These are phyloP conservation scores for Melampsora larici-populina DNA, from an alignment of 1,284 basidiomycete genomes.

Conservation along the genomic window DNA sequence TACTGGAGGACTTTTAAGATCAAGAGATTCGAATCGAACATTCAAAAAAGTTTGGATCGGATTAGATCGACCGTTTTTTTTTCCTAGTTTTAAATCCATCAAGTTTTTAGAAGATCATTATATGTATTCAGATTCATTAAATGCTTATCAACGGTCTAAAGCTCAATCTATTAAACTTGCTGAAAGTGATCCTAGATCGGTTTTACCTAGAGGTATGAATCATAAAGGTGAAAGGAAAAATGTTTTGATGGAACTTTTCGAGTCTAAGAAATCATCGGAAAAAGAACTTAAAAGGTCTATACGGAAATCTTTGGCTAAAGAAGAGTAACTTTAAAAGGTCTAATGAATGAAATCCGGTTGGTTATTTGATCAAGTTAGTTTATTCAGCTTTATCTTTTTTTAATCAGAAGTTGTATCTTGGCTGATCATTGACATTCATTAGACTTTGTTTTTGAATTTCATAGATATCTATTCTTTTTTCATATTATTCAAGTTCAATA, in stretches of 20 bases:
- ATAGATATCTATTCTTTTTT: too few species aligned
- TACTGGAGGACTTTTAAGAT: constrained; percentile 1
- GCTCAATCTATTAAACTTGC: not conserved
- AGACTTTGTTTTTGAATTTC: too few species aligned
- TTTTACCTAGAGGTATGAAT: constrained; percentile 7
- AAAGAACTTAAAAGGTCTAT: constrained; percentile 10
- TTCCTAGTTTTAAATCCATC: not conserved
- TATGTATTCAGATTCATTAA: constrained; percentile 23
- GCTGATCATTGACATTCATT: too few species aligned
- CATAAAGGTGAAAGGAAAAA: constrained; percentile 25
- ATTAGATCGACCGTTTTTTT: constrained; percentile 27
- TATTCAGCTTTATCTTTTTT: too few species aligned
- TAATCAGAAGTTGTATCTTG: too few species aligned
- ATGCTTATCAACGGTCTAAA: constrained; percentile 3
- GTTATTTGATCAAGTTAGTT: too few species aligned
- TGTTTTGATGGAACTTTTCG: constrained; percentile 7
- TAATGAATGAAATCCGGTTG: not conserved
- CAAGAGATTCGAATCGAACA: constrained; percentile 9
- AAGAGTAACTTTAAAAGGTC: not conserved
- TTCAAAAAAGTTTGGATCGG: constrained; percentile 40
- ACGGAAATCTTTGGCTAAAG: constrained; percentile 6
- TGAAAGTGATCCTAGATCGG: constrained; percentile 6
- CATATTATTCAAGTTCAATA: too few species aligned
- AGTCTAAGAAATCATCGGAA: constrained; percentile 8
- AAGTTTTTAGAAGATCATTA: constrained; percentile 23